Conservation (phyloP, 208 protist species). For the Acanthamoeba triangularis region DNA sequence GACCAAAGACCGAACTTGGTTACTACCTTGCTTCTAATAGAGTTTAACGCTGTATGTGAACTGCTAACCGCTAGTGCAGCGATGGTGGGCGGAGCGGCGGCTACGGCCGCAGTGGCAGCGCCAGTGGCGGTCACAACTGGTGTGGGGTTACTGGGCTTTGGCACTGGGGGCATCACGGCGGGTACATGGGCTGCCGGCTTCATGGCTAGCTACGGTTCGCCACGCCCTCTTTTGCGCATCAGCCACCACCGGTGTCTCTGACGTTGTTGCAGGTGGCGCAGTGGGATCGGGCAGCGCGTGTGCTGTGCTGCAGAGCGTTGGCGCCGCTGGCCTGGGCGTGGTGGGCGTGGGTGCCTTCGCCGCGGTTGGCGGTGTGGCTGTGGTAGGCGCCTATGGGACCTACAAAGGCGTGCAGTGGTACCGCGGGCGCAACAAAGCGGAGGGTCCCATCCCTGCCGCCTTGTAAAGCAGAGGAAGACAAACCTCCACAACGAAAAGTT, state of each 20-base stretch:
- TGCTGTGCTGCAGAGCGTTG: neutral
- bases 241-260: too few species aligned
- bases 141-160: neutral
- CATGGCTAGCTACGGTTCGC: neutral
- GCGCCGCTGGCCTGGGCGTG: neutral
- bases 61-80: neutral
- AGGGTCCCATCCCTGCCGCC: too few species aligned
- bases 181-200: neutral
- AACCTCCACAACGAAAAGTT: too few species aligned
- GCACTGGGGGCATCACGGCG: neutral
- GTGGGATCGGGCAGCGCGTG: neutral
- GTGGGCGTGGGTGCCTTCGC: neutral
- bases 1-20: neutral
- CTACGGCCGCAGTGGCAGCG: neutral
- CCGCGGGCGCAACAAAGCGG: neutral
- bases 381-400: neutral
- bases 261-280: neutral
- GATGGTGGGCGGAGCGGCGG: neutral
- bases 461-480: too few species aligned
- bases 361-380: neutral
- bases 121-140: neutral
- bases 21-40: too few species aligned
- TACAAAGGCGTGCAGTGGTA: neutral
- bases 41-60: neutral
- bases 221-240: neutral